Base-by-base conservation (phyloP, 495 filamentous ascomycete species). In the Penicillium argentinense region DNA sequence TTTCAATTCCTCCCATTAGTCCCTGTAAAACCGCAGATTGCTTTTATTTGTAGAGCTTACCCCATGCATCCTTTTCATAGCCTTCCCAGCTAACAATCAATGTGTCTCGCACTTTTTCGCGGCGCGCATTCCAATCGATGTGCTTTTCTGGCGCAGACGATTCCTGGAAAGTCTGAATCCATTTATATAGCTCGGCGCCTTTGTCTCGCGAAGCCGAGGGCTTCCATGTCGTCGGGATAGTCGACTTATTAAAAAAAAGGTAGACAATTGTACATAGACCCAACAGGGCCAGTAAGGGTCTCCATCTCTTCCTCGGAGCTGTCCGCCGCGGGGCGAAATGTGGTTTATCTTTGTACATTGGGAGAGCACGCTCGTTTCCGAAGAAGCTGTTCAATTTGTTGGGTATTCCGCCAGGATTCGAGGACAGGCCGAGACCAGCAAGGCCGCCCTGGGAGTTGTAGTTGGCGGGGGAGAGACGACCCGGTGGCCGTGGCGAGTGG, bases 291-390 rank as follows among this genome's bases (percentile, higher is more conserved):
- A 66, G 39, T 2, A 68, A 36, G 12, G 49, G 59, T 27, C 54
- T 61, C 51, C 66, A 62, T 29, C 64, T 44, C 25, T 48, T 50
- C 25, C 64, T 54, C 11, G 69, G 68, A 12, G 66, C 69, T 6
- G 70, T 74, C 27, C 73, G 70, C 41, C 68, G 65, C 7, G 73
- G 71, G 23, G 64, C 55, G 30, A 74, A 76, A 62, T 89, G 95
- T 18, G 93, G 93, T 60, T 99, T 99, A 68, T 99, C 93, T 74
- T 99, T 99, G 69, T 99, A 99, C 84, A 97, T 87, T 28, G 93
- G 93, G 18, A 99, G 72, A 24, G 83, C 76, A 40, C 77, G 80
- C 33, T 78, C 72, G 21, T 68, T 63, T 18, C 74, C 72, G 49
- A 85, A 82, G 30, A 81, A 73, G 11, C 69, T 71, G 33, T 71